Conservation (phyloP, 2,329 filamentous ascomycete genomes). For the Cladophialophora psammophila region DNA sequence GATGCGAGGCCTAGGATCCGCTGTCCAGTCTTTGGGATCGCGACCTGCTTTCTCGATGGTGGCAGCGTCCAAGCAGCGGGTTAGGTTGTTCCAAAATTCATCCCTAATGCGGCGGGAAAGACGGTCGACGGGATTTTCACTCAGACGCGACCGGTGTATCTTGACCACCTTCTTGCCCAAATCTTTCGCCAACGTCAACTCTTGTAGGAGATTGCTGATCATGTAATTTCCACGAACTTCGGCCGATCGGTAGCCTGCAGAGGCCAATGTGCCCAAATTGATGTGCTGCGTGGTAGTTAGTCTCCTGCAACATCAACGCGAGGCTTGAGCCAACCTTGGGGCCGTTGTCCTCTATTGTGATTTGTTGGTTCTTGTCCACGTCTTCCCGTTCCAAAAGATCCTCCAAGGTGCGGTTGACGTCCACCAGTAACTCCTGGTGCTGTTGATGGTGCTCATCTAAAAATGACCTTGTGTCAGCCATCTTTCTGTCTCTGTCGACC, state of each 20-base stretch:
- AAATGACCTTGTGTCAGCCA: conserved; percentile 16
- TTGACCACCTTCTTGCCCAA: conserved; percentile 89
- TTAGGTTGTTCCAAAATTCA: conserved; percentile 92
- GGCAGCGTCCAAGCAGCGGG: conserved; percentile 85
- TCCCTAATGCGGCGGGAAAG: conserved; percentile 85
- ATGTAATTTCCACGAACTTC: conserved; percentile 96
- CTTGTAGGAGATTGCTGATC: conserved; percentile 94
- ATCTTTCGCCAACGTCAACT: conserved; percentile 89
- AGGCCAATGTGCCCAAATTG: conserved; percentile 82
- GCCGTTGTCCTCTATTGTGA: conserved; percentile 94
- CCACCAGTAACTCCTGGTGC: conserved; percentile 81
- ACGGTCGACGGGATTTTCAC: conserved; percentile 92
- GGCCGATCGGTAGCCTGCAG: conserved; percentile 84
- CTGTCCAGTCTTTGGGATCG: conserved; percentile 96
- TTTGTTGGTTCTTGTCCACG: conserved; percentile 92
- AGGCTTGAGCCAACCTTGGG: conserved; percentile 72
- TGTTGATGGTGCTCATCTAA: conserved; percentile 75
- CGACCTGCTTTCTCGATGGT: conserved; percentile 79
- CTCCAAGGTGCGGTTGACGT: conserved; percentile 83
- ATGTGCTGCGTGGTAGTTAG: conserved; percentile 66
- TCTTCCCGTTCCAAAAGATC: conserved; percentile 85
- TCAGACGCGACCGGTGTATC: conserved; percentile 87
- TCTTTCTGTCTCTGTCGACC: conserved; percentile 34
- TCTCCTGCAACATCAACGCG: neutral
- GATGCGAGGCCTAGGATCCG: conserved; percentile 85